phyloP scores from a whole-genome alignment of 2,329 filamentous ascomycete species.

The Calonectria ilicicola region DNA sequence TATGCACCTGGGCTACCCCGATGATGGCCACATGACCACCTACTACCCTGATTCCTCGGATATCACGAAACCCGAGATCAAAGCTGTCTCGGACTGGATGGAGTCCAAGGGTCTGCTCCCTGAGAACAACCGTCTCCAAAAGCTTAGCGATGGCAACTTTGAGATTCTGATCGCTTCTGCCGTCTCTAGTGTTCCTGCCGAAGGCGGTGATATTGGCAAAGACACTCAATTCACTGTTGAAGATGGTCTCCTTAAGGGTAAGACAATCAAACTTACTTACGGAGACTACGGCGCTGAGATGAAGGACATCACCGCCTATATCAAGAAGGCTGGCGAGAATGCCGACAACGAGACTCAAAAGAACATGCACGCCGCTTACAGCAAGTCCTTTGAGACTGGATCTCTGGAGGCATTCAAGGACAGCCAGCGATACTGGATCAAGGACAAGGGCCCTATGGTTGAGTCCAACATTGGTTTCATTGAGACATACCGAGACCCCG shows the following conservation, averaged over 20 bases:
- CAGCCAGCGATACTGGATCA: constrained; percentile 84
- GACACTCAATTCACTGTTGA: constrained; percentile 70
- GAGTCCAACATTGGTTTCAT: constrained; percentile 88
- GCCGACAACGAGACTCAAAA: constrained; percentile 80
- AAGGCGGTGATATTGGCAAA: constrained; percentile 77
- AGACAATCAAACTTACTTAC: constrained; percentile 77
- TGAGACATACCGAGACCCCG: constrained; percentile 87
- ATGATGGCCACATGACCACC: constrained; percentile 81
- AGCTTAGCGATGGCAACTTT: constrained; percentile 72
- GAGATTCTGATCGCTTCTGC: constrained; percentile 82
- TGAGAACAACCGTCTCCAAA: constrained; percentile 82
- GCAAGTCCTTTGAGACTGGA: constrained; percentile 79
- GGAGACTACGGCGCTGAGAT: constrained; percentile 82
- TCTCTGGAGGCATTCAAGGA: constrained; percentile 84
- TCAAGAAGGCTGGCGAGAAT: constrained; percentile 75
- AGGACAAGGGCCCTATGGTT: constrained; percentile 83
- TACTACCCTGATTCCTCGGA: constrained; percentile 83
- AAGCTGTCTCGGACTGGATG: constrained; percentile 78
- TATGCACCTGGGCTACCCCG: constrained; percentile 82
- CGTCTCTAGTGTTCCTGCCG: constrained; percentile 66
- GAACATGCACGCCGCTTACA: constrained; percentile 80
- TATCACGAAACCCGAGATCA: constrained; percentile 82
- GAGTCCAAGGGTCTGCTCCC: constrained; percentile 77
- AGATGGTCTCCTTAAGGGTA: constrained; percentile 72
- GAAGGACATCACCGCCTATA: constrained; percentile 74